A percentile compares a stretch with the other conserved stretches of the same genome.
phyloP scores from a whole-genome alignment of 108 stramenopile genomes.

The Discostella stelligeroides region DNA sequence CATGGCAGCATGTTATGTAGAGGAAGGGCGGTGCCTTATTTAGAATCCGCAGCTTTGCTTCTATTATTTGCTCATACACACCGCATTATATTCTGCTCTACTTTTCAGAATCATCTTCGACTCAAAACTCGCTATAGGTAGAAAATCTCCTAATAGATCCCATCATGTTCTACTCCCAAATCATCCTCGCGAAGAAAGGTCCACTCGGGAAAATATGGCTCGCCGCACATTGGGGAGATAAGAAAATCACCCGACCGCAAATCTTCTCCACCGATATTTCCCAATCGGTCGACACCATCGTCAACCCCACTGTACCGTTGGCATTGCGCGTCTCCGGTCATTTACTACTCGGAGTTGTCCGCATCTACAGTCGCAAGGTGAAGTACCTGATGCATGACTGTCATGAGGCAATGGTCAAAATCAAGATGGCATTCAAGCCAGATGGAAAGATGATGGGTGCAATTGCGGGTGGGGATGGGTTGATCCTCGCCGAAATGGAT shows the following conservation, averaged over 20 bases:
- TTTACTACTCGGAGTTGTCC: slow-evolving; percentile 94
- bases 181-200: slow-evolving; percentile 97
- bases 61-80: no score
- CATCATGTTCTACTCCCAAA: slow-evolving; percentile 99
- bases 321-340: slow-evolving; percentile 97
- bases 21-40: no score
- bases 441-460: slow-evolving; percentile 44
- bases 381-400: slow-evolving; percentile 97
- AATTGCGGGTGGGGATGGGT: slow-evolving; percentile 25
- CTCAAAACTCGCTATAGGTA: no score
- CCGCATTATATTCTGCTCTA: no score
- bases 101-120: no score
- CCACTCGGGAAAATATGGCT: slow-evolving; percentile 99
- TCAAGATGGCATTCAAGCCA: slow-evolving; percentile 95
- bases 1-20: no score
- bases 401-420: slow-evolving; percentile 97
- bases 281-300: slow-evolving; percentile 91
- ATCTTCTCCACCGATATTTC: slow-evolving; percentile 97
- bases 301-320: slow-evolving; percentile 94
- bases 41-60: no score
- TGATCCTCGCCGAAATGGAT: slow-evolving; percentile 48
- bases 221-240: slow-evolving; percentile 99
- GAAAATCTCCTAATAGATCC: no score
- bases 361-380: slow-evolving; percentile 97
- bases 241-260: slow-evolving; percentile 94